A percentile compares a stretch with the other conserved stretches of the same genome.
phyloP scores from a whole-genome alignment of 163 green algal genomes.

The Scenedesmus sp. region DNA sequence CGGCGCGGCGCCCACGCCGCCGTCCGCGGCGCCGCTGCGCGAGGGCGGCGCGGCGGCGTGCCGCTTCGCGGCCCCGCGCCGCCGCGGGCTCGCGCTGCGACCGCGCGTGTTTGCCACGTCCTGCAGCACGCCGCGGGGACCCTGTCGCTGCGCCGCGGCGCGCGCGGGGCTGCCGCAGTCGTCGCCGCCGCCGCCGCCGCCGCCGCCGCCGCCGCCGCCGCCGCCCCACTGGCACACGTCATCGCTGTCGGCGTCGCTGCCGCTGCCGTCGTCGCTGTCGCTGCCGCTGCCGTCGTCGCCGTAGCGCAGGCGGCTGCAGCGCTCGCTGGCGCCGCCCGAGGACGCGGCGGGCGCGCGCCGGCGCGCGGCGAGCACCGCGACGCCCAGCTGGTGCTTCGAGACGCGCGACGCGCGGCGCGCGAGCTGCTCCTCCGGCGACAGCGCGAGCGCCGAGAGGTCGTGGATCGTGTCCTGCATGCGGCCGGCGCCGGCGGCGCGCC shows the following conservation, averaged over 20 bases:
- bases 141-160: background rate
- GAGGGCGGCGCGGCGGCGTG: no score
- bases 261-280: background rate
- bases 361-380: no score
- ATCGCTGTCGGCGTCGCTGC: no score
- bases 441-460: constrained; percentile 17
- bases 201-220: background rate
- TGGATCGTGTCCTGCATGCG: constrained; percentile 41
- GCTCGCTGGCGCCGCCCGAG: background rate
- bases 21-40: background rate
- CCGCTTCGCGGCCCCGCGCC: no score
- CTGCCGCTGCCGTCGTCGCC: background rate
- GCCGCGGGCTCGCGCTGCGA: background rate
- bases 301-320: background rate
- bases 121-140: background rate
- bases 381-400: no score
- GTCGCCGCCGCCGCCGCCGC: background rate
- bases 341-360: no score
- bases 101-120: background rate
- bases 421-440: constrained; percentile 24
- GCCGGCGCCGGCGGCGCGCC: background rate
- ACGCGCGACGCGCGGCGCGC: no score
- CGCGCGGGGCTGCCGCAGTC: background rate
- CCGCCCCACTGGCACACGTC: constrained; percentile 27
- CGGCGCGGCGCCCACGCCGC: background rate